Conservation (phyloP, 2,329 filamentous ascomycete genomes). For the Penicillium sp. region DNA sequence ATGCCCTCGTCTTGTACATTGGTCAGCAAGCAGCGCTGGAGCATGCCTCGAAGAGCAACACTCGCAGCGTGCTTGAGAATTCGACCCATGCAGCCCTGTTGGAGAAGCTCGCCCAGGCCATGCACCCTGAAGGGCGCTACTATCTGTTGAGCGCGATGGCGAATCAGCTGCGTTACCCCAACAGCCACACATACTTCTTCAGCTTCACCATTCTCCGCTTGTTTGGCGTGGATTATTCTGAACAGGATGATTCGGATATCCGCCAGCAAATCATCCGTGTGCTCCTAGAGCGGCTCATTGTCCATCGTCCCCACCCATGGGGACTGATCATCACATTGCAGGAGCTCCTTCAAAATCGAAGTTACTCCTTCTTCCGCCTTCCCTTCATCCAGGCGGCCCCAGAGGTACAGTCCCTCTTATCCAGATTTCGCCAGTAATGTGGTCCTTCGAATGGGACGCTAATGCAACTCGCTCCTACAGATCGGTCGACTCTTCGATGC, state of each 20-base stretch:
- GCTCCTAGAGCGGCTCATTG: slow-evolving; percentile 77
- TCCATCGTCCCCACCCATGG: slow-evolving; percentile 92
- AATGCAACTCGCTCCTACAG: slow-evolving; percentile 18
- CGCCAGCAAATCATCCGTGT: slow-evolving; percentile 88
- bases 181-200: slow-evolving; percentile 87
- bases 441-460: neutral
- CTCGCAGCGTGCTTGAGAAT: slow-evolving; percentile 56
- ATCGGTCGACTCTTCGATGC: slow-evolving; percentile 44
- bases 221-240: slow-evolving; percentile 66
- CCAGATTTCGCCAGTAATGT: neutral
- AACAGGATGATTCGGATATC: slow-evolving; percentile 70
- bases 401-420: slow-evolving; percentile 55
- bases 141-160: slow-evolving; percentile 76
- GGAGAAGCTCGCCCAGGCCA: slow-evolving; percentile 67
- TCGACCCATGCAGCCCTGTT: slow-evolving; percentile 66
- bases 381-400: slow-evolving; percentile 86
- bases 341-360: slow-evolving; percentile 86
- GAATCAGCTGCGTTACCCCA: slow-evolving; percentile 88
- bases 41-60: slow-evolving; percentile 53
- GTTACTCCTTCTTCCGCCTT: slow-evolving; percentile 85
- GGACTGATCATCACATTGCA: slow-evolving; percentile 81
- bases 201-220: slow-evolving; percentile 76
- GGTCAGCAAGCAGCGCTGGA: slow-evolving; percentile 64
- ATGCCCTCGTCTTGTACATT: slow-evolving; percentile 77
- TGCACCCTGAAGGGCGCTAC: slow-evolving; percentile 73